Conservation (phyloP, 129 eudicot species). For the Flaveria sonorensis region DNA sequence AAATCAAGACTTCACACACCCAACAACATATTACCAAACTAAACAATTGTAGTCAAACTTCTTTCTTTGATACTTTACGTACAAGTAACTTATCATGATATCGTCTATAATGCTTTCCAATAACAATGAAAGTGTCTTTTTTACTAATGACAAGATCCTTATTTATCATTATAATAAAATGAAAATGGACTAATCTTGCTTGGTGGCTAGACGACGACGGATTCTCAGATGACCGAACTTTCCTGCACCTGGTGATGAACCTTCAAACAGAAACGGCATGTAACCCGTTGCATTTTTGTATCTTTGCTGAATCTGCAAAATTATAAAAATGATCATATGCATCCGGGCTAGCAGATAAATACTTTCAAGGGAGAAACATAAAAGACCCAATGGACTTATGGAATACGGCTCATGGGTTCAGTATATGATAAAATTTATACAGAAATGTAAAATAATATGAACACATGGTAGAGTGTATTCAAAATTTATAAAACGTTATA, state of each 20-base stretch:
- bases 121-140: background rate
- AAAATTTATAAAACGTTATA: too few species aligned
- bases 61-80: background rate
- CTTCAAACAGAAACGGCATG: constrained; percentile 80
- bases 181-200: constrained; percentile 25
- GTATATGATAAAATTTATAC: too few species aligned
- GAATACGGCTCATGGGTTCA: too few species aligned
- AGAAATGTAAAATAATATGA: too few species aligned
- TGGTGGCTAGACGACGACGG: constrained; percentile 50
- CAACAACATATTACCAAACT: background rate
- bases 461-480: too few species aligned
- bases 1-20: too few species aligned
- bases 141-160: constrained; percentile 16
- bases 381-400: too few species aligned
- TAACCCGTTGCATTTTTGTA: constrained; percentile 84
- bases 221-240: constrained; percentile 86
- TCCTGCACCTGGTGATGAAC: constrained; percentile 99
- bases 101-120: background rate
- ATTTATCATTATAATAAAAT: constrained; percentile 4
- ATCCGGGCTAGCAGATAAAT: background rate
- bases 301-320: constrained; percentile 75
- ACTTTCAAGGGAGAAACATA: background rate
- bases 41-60: background rate
- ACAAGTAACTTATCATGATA: background rate
- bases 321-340: background rate